These are phyloP conservation scores for Bipolaris gigantea DNA, from an alignment of 2,329 filamentous ascomycete species.

Conservation along the genomic window DNA sequence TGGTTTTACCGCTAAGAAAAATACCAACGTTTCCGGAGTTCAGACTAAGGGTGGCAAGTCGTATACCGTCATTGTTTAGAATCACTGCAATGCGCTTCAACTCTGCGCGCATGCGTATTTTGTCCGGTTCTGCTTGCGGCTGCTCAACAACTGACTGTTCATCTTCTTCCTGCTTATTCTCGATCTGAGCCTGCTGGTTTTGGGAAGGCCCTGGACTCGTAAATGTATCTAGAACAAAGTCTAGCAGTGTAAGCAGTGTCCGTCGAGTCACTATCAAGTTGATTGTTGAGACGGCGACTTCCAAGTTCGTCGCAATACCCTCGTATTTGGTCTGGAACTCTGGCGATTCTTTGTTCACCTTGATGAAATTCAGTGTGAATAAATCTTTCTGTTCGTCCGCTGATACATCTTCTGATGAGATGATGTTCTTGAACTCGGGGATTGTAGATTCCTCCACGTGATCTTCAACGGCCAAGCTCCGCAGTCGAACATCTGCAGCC, in stretches of 20 bases:
- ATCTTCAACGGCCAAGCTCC: constrained; percentile 86
- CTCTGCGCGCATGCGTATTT: constrained; percentile 91
- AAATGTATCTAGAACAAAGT: constrained; percentile 94
- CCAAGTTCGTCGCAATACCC: constrained; percentile 89
- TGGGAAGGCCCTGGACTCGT: constrained; percentile 62
- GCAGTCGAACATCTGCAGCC: constrained; percentile 85
- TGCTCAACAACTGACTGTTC: constrained; percentile 42
- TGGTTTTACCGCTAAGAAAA: constrained; percentile 80
- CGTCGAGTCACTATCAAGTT: constrained; percentile 92
- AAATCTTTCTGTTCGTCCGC: constrained; percentile 75
- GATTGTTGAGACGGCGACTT: constrained; percentile 90
- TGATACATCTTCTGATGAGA: constrained; percentile 81
- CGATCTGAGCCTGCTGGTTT: constrained; percentile 38
- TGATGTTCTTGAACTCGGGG: constrained; percentile 92
- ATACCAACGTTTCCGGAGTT: constrained; percentile 91
- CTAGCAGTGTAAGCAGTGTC: constrained; percentile 86
- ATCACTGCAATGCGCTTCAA: constrained; percentile 92
- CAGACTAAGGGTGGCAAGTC: constrained; percentile 87
- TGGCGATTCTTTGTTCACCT: constrained; percentile 86
- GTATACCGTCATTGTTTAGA: constrained; percentile 95
- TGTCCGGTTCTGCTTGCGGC: constrained; percentile 59
- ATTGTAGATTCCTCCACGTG: constrained; percentile 85
- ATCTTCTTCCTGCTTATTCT: constrained; percentile 33
- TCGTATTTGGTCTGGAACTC: constrained; percentile 93
- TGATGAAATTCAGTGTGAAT: constrained; percentile 84